Evolutionary conservation across 495 filamentous ascomycete species (phyloP), one percentile per base, ranked within the genome.

Genomic region (Hyphodiscus hymeniophilus): DNA sequence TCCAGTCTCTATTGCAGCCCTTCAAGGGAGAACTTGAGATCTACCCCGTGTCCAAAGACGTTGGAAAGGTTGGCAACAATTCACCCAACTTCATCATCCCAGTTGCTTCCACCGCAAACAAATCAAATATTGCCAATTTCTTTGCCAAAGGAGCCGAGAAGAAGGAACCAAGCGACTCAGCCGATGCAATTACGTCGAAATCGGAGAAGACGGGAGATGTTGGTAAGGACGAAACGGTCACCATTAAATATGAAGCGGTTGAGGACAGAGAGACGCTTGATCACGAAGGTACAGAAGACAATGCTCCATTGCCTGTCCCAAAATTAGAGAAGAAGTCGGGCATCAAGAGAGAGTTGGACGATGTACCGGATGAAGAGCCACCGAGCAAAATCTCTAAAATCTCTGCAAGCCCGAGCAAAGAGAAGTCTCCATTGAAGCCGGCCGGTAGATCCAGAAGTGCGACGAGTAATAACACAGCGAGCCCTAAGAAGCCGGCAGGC

Each of bases 11-110:
- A 8, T 60, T 97, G 21, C 81, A 75, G 56, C 89, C 92, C 0
- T 96, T 80, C 51, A 63, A 74, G 21, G 87, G 86, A 0, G 86
- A 87, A 47, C 64, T 98, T 23, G 90, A 94, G 34, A 79, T 83
- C 22, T 96, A 95, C 61, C 76, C 82, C 12, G 92, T 98, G 2
- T 76, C 74, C 38, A 87, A 86, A 61, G 90, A 92, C 11, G 92
- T 98, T 0, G 89, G 89, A 0, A 96, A 95, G 66, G 92, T 94
- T 1, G 89, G 91, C n/a, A 94, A 95, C 52, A 85, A 94, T 60
- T 87, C 82, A 15, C 79, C 84, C 0, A 72, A 69, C 2, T 95
- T 97, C 60, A 76, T 97, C 32, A 69, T 95, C 1, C 89, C 89
- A 0, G 66, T 95, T 35, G 73, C 80, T 55, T 89, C 84, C 63